Base-by-base conservation (phyloP, 371 early-diverging fungal genomes). In the Caulochytrium protostelioides region DNA sequence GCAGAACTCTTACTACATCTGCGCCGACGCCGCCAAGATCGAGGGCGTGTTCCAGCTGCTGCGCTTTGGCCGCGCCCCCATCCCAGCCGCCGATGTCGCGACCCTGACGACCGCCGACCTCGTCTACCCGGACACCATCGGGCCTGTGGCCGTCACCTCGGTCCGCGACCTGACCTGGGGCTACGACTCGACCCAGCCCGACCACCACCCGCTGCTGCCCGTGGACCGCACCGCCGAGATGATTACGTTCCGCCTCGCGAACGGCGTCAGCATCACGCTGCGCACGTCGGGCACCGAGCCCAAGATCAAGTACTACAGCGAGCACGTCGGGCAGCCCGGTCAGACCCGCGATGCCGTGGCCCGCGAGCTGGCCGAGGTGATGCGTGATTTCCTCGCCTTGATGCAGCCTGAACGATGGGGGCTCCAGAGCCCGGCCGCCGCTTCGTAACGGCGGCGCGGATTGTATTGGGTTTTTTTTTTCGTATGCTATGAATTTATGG, bases 301-400 rank as follows among this genome's bases (percentile, higher is more conserved):
- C 33, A 89, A 91, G 54, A 77, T 92, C 56, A 92, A 92, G 55
- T 92, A 79, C 49, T 92, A 92, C 42, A 61, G 73, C 18, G 94
- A 90, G 44, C 60, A n/a, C n/a, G n/a, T n/a, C n/a, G n/a, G n/a
- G n/a, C n/a, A n/a, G n/a, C n/a, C n/a, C n/a, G n/a, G n/a, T n/a
- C n/a, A n/a, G n/a, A n/a, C n/a, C n/a, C n/a, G n/a, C n/a, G n/a
- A n/a, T n/a, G n/a, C n/a, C n/a, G n/a, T n/a, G n/a, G n/a, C n/a
- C n/a, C n/a, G n/a, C n/a, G n/a, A n/a, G n/a, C n/a, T n/a, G n/a
- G n/a, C n/a, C n/a, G n/a, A n/a, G n/a, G n/a, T n/a, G n/a, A n/a
- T n/a, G n/a, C n/a, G n/a, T n/a, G n/a, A n/a, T n/a, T n/a, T n/a
- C n/a, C n/a, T n/a, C n/a, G n/a, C n/a, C n/a, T n/a, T n/a, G n/a